These are phyloP conservation scores for Nemania sp. DNA, from an alignment of 2,329 filamentous ascomycete genomes.

Conservation along the genomic window DNA sequence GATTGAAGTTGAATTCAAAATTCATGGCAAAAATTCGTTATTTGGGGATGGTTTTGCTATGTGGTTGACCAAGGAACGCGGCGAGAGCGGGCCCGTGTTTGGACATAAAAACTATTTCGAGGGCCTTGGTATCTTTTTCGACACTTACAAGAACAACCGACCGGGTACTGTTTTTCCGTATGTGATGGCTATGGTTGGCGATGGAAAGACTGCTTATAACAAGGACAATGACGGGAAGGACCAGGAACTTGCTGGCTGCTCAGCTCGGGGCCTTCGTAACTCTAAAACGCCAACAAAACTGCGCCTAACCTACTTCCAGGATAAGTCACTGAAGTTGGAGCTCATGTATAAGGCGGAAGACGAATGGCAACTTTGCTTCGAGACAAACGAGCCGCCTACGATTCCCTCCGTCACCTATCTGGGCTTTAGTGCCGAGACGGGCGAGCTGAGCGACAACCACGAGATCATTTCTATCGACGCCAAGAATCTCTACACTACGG, in stretches of 20 bases:
- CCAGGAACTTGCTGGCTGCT: constrained; percentile 93
- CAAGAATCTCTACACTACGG: constrained; percentile 84
- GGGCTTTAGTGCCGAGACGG: constrained; percentile 88
- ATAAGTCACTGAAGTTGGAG: constrained; percentile 90
- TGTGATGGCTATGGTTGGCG: constrained; percentile 98
- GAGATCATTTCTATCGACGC: constrained; percentile 90
- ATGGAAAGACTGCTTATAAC: constrained; percentile 90
- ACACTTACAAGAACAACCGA: constrained; percentile 99
- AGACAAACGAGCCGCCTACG: constrained; percentile 74
- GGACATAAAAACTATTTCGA: constrained; percentile 90
- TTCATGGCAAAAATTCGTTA: constrained; percentile 87
- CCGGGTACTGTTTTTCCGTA: constrained; percentile 96
- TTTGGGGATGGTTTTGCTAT: constrained; percentile 97
- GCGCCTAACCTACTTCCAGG: constrained; percentile 94
- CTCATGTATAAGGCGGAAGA: constrained; percentile 93
- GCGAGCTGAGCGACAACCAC: constrained; percentile 96
- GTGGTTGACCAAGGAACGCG: constrained; percentile 97
- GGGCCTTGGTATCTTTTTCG: constrained; percentile 93
- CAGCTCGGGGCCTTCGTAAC: constrained; percentile 89
- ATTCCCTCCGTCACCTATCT: constrained; percentile 83
- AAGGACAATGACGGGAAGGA: constrained; percentile 94
- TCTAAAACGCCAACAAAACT: constrained; percentile 84
- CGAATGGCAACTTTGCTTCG: constrained; percentile 92
- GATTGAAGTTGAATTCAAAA: constrained; percentile 95
- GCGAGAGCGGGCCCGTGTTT: constrained; percentile 83